phyloP scores from a whole-genome alignment of 257 asterid genomes.

The Solanum peruvianum region DNA sequence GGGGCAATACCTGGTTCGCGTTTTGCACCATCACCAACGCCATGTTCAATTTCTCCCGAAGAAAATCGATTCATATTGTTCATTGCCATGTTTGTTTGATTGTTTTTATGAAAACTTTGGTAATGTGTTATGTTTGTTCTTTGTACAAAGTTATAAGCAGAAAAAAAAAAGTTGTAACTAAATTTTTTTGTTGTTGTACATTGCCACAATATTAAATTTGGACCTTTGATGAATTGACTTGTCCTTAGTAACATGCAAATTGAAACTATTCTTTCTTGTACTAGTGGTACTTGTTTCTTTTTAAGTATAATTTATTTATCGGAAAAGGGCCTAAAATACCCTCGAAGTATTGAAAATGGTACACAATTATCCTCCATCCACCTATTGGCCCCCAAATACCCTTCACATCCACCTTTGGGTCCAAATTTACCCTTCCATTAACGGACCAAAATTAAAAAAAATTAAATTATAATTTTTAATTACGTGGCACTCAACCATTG shows the following conservation, averaged over 20 bases:
- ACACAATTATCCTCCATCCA: no score
- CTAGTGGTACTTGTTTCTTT: neutral
- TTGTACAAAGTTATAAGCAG: neutral
- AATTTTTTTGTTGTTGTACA: neutral
- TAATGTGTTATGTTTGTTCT: neutral
- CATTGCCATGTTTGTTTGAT: neutral
- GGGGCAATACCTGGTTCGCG: constrained; percentile 20
- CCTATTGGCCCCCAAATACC: no score
- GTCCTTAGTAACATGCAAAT: neutral
- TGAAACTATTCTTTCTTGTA: neutral
- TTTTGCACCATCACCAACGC: neutral
- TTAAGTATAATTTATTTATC: no score
- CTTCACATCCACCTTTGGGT: no score
- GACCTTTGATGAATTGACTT: neutral
- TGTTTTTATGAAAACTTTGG: neutral
- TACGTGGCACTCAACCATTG: no score
- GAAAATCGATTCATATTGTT: neutral
- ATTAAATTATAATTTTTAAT: no score
- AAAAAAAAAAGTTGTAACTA: neutral
- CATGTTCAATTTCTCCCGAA: neutral
- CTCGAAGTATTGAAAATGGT: no score
- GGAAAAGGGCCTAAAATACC: no score
- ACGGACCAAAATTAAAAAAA: no score
- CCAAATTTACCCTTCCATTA: no score
- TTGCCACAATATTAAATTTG: neutral